Evolutionary conservation across 2,329 filamentous ascomycete species (phyloP).

Genomic region (Ambrosiella beaveri): DNA sequence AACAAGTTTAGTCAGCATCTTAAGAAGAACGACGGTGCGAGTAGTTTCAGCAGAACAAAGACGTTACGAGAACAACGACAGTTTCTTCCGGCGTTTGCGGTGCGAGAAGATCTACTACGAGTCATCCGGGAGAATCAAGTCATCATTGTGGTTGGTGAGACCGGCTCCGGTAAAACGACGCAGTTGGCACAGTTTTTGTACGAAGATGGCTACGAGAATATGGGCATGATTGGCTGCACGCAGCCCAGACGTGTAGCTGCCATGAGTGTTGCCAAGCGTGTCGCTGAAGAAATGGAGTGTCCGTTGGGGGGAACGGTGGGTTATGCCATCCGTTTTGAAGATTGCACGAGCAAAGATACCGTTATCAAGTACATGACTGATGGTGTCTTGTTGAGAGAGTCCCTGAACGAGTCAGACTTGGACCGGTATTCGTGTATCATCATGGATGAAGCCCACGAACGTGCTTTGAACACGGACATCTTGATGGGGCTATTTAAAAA

Average conservation of each 20-base stretch:
- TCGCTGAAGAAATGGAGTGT: constrained; percentile 96
- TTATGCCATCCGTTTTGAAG: constrained; percentile 95
- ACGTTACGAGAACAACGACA: constrained; percentile 79
- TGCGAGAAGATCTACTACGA: constrained; percentile 76
- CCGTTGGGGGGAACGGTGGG: constrained; percentile 74
- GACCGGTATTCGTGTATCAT: constrained; percentile 97
- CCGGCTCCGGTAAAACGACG: constrained; percentile 92
- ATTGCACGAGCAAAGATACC: constrained; percentile 90
- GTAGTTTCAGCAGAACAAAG: constrained; percentile 86
- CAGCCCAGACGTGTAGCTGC: constrained; percentile 91
- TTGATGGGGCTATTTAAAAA: constrained; percentile 97
- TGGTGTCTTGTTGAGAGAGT: constrained; percentile 83
- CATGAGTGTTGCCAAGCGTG: constrained; percentile 97
- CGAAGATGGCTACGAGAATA: constrained; percentile 80
- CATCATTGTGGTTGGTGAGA: constrained; percentile 90
- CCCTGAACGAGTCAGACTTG: constrained; percentile 76
- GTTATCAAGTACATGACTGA: constrained; percentile 99
- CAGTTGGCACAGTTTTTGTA: constrained; percentile 92
- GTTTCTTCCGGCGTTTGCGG: constrained; percentile 86
- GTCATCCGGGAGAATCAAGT: constrained; percentile 96
- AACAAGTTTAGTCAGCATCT: constrained; percentile 81
- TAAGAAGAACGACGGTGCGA: constrained; percentile 72
- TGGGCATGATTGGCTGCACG: constrained; percentile 87
- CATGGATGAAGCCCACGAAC: constrained; percentile 98
- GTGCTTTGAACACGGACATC: constrained; percentile 90